These are phyloP conservation scores for Brassica juncea DNA, from an alignment of 345 rosid species.

Conservation along the genomic window DNA sequence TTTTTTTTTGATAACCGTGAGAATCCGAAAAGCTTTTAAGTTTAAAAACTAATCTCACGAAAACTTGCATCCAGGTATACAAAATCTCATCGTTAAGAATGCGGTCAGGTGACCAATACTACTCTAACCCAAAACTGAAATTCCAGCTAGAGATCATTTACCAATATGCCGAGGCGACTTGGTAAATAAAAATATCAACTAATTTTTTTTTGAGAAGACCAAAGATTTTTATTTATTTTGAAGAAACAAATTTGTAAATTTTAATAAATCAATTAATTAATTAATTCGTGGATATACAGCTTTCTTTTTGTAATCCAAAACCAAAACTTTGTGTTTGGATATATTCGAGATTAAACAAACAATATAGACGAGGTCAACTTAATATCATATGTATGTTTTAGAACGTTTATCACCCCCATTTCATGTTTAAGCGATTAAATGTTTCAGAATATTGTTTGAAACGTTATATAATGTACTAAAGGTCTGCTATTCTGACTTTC, in stretches of 20 bases:
- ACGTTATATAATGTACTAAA: neutral
- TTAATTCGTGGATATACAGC: neutral
- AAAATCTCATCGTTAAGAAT: too few species aligned
- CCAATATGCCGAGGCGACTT: too few species aligned
- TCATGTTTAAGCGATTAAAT: neutral
- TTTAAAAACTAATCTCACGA: too few species aligned
- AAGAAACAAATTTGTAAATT: neutral
- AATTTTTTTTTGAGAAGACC: neutral
- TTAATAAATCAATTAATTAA: neutral
- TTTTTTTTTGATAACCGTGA: too few species aligned
- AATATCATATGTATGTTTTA: neutral
- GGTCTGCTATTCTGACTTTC: too few species aligned
- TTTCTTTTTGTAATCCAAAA: neutral
- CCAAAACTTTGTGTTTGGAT: neutral
- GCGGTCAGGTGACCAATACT: too few species aligned
- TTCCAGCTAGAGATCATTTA: too few species aligned
- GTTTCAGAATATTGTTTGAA: neutral
- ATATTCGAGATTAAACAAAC: neutral
- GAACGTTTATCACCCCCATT: neutral
- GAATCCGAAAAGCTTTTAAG: too few species aligned
- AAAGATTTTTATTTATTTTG: neutral
- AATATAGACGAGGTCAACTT: neutral
- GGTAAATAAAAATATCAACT: neutral
- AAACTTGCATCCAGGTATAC: too few species aligned
- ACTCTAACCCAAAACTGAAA: too few species aligned